Evolutionary conservation across 2,329 filamentous ascomycete genomes (phyloP), one percentile per base, ranked within the genome.

Genomic region (Cladophialophora exuberans): DNA sequence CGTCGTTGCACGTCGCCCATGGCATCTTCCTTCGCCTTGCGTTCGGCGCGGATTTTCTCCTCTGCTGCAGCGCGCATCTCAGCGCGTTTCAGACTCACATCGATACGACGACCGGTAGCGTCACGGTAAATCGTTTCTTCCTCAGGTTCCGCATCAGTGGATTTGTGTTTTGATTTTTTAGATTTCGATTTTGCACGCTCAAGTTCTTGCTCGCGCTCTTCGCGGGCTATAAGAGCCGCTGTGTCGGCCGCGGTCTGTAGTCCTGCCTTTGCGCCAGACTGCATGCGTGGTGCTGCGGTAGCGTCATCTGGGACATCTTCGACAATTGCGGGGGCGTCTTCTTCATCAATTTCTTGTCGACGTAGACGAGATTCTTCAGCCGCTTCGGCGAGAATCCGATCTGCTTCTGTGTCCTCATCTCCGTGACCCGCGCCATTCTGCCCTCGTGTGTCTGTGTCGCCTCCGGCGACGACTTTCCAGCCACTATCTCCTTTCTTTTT

Each of bases 91-190:
- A 96, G 90, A 15, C 87, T 86, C 20, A 97, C 83, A 67, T 99
- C 96, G 61, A 99, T 92, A 52, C 96, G 86, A n/a, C 92, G 83
- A 10, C 94, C 94, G 2, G 89, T 94, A 9, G 95, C 94, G 73
- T 99, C 94, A 65, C 94, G 88, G 70, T 97, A 97, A 20, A 97
- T 91, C 0, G 93, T 96, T 73, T 97, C 90, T 65, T 87, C 82
- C 26, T 83, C 82, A 54, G 73, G 69, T 0, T 70, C 74, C 65
- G 70, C 30, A 64, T 65, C 11, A 59, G 70, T 75, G 54, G 74
- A 78, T 28, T 72, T 39, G 13, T 31, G 18, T 35, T 43, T 35
- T 22, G 36, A 41, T 43, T 44, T 41, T 31, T 58, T 67, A 4
- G 42, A 42, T 20, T 38, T 49, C 6, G 52, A 39, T 7, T 48